phyloP scores from a whole-genome alignment of 768 basidiomycete genomes.

The Naganishia vaughanmartiniae region DNA sequence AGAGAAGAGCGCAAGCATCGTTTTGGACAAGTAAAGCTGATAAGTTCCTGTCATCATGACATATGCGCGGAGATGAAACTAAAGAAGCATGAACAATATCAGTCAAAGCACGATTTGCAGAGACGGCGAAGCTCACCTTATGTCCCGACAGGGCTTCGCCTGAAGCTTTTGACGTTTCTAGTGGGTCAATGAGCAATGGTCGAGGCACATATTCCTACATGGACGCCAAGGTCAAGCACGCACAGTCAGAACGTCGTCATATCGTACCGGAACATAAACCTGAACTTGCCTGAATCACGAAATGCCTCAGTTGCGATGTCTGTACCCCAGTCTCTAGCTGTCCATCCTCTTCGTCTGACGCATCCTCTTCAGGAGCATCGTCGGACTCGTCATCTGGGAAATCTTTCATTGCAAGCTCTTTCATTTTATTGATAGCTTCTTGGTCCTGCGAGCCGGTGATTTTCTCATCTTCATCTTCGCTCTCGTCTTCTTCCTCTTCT shows the following conservation, averaged over 20 bases:
- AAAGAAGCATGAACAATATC: constrained; percentile 24
- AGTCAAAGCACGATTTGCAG: constrained; percentile 7
- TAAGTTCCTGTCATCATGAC: constrained; percentile 63
- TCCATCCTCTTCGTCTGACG: constrained; percentile 49
- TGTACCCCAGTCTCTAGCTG: constrained; percentile 58
- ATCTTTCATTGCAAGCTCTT: constrained; percentile 21
- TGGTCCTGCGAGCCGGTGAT: constrained; percentile 11
- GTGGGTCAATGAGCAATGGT: constrained; percentile 75
- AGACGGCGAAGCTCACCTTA: constrained; percentile 39
- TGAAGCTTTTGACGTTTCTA: constrained; percentile 48
- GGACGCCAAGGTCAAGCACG: neutral
- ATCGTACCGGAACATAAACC: constrained; percentile 1
- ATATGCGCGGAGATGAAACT: constrained; percentile 95
- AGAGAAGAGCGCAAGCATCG: constrained; percentile 85
- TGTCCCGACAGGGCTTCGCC: constrained; percentile 48
- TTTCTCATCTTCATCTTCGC: constrained; percentile 40
- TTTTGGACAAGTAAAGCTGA: constrained; percentile 73
- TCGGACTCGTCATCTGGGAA: constrained; percentile 34
- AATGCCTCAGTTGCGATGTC: constrained; percentile 86
- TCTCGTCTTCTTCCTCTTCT: constrained; percentile 55
- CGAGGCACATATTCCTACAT: constrained; percentile 75
- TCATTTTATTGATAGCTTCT: constrained; percentile 20
- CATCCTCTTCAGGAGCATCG: constrained; percentile 11
- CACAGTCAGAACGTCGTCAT: neutral
- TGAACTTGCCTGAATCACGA: constrained; percentile 79